Conservation (phyloP, 768 basidiomycete genomes). For the Leucocoprinus sp. region DNA sequence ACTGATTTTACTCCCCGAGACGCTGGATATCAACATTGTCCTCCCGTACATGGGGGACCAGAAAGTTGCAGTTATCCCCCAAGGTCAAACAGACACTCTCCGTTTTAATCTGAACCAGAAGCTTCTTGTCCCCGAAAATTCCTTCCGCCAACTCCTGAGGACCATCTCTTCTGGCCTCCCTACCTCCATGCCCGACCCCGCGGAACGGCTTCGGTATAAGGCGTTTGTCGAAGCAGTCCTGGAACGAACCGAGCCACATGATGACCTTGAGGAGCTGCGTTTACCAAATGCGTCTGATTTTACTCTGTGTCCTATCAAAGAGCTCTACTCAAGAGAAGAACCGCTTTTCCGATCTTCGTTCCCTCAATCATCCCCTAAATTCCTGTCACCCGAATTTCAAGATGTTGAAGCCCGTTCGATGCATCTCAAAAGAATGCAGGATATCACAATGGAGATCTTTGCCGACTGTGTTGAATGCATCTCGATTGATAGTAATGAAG, state of each 20-base stretch:
- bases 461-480: neutral
- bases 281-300: slow-evolving; percentile 5
- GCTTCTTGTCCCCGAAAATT: neutral
- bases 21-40: slow-evolving; percentile 1
- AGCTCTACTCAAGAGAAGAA: slow-evolving; percentile 2
- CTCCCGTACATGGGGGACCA: neutral
- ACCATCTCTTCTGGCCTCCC: neutral
- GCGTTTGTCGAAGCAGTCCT: neutral
- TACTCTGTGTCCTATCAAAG: neutral
- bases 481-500: neutral
- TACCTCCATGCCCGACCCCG: neutral
- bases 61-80: neutral
- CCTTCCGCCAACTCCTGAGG: neutral
- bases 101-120: neutral
- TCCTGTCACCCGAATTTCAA: neutral
- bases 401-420: neutral
- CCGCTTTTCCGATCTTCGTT: neutral
- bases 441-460: slow-evolving; percentile 7
- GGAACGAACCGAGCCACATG: neutral
- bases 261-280: neutral
- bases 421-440: neutral
- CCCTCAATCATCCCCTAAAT: neutral
- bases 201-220: neutral
- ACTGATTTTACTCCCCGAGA: slow-evolving; percentile 4
- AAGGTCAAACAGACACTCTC: neutral